These are phyloP conservation scores for Saussurea involucrata DNA, from an alignment of 129 eudicot species.

Conservation along the genomic window DNA sequence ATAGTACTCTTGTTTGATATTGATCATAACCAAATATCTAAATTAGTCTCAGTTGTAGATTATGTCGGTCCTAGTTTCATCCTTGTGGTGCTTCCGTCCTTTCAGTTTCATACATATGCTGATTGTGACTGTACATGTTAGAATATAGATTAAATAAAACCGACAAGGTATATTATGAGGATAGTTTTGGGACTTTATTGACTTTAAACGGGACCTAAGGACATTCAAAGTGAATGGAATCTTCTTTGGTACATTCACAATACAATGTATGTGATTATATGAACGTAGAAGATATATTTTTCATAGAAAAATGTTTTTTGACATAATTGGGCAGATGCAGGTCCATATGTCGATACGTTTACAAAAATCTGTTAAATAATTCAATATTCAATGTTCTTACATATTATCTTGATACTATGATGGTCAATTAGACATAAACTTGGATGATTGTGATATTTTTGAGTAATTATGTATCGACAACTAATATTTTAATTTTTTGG, in stretches of 20 bases:
- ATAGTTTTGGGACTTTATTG: not conserved
- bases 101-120: not conserved
- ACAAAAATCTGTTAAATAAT: not conserved
- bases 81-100: not conserved
- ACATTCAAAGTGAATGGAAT: not conserved
- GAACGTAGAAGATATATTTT: not conserved
- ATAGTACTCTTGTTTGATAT: not conserved
- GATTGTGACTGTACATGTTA: not conserved
- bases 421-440: too few relatives aligned
- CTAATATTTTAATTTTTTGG: too few relatives aligned
- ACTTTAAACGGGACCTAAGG: not conserved
- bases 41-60: not conserved
- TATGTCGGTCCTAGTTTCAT: not conserved
- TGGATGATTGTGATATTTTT: too few relatives aligned
- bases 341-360: not conserved
- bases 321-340: not conserved
- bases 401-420: too few relatives aligned
- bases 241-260: not conserved
- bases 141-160: not conserved
- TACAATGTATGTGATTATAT: not conserved
- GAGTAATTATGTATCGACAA: too few relatives aligned
- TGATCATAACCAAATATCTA: not conserved
- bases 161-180: not conserved
- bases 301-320: not conserved
- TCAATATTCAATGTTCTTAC: not conserved